Conservation (phyloP, 2,329 filamentous ascomycete species). For the Trichophyton simii region DNA sequence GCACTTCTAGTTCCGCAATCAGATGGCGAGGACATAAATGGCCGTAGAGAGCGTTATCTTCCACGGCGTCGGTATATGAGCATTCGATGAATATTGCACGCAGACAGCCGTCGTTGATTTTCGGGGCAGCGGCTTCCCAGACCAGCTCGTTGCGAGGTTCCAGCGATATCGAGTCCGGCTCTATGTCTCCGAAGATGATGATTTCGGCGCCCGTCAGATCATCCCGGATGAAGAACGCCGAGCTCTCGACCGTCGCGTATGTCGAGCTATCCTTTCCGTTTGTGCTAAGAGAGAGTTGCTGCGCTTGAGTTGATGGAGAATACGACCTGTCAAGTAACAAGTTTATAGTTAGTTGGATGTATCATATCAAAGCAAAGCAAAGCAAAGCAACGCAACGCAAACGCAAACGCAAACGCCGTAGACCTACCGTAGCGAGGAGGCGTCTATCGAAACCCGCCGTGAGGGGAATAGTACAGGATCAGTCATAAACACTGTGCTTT, state of each 20-base stretch:
- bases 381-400: not conserved
- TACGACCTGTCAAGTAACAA: slow-evolving; percentile 17
- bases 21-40: slow-evolving; percentile 78
- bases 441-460: slow-evolving; percentile 23
- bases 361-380: not conserved
- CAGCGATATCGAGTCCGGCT: slow-evolving; percentile 75
- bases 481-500: slow-evolving; percentile 31
- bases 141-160: slow-evolving; percentile 68
- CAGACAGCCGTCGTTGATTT: slow-evolving; percentile 60
- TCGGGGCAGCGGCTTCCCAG: slow-evolving; percentile 81
- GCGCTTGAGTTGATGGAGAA: slow-evolving; percentile 17
- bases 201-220: slow-evolving; percentile 59
- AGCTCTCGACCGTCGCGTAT: slow-evolving; percentile 51
- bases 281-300: not conserved
- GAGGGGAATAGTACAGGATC: slow-evolving; percentile 38
- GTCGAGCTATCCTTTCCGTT: slow-evolving; percentile 15
- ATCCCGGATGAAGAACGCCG: slow-evolving; percentile 85
- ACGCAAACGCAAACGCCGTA: too few species aligned
- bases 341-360: not conserved
- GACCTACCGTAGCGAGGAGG: slow-evolving; percentile 23
- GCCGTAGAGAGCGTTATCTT: slow-evolving; percentile 68
- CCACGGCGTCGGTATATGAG: slow-evolving; percentile 72
- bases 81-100: slow-evolving; percentile 89
- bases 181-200: slow-evolving; percentile 89
- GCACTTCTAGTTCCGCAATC: slow-evolving; percentile 58